Base-by-base conservation (phyloP, 441 rosid species). In the Kokia cookei region DNA sequence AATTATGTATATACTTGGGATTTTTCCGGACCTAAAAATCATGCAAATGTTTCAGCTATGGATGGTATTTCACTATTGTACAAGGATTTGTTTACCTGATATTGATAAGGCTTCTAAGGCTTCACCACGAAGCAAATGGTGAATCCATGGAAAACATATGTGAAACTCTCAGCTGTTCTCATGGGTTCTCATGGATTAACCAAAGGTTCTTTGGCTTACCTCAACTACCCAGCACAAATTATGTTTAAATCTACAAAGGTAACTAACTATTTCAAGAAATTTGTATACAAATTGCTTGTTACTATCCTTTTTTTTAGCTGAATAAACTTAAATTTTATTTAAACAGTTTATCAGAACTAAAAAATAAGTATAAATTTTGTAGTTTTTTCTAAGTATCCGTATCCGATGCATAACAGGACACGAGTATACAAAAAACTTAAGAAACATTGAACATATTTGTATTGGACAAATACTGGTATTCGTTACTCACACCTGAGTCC, bases 221-320 rank as follows among this genome's bases (percentile, higher is more conserved):
- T 93, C 12, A 93, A 93, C 78, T 93, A 93, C 76, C 98, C 98
- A 5, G 98, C 98, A 15, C 98, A 93, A 75, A 85, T 93, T 83
- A 93, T 93, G 97, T 91, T 93, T 75, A 93, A 93, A 83, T 91
- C 98, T 83, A 91, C 97, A 64, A 91, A 93, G 96, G 98, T 89
- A 82, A 42, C 10, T 13, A 3, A 29, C 26, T 24, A 54, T 17
- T 19, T 26, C 53, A 50, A 24, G 13, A n/a, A 66, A 45, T 48
- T 66, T 26, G 22, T 26, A 3, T 66, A 66, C 3, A 66, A 22
- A 7, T 47, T 65, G 70, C 54, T 45, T 65, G 13, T 65, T 24
- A 1, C 45, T 3, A 32, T 4, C 55, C 19, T 51, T n/a, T 51
- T 51, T 19, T 51, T 61, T 14, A 60, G 19, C 19, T 27, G 40